A percentile compares a stretch with the other conserved stretches of the same genome.
Evolutionary conservation across 2,329 filamentous ascomycete genomes (phyloP).

Genomic region (Aspergillus oerlinghausenensis): DNA sequence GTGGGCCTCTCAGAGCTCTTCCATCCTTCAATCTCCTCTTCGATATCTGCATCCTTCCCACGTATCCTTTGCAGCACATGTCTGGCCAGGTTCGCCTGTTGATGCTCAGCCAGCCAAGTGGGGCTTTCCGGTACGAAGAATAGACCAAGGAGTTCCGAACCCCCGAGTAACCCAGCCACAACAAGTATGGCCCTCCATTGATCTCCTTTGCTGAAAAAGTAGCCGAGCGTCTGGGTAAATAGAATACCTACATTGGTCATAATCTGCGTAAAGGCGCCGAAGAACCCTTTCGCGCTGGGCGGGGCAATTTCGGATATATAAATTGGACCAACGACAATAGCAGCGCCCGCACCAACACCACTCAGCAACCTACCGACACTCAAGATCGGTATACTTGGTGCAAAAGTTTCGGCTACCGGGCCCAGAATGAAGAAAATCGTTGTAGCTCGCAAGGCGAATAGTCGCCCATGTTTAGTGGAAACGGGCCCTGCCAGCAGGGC

Average conservation of each 20-base stretch:
- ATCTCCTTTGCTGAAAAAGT: conserved; percentile 74
- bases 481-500: conserved; percentile 75
- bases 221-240: conserved; percentile 75
- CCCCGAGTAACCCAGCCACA: conserved; percentile 64
- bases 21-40: conserved; percentile 65
- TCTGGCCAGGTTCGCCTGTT: conserved; percentile 58
- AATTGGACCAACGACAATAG: conserved; percentile 87
- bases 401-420: conserved; percentile 68
- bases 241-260: conserved; percentile 92
- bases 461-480: conserved; percentile 71
- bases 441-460: conserved; percentile 71
- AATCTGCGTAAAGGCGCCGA: conserved; percentile 78
- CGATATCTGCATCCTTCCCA: conserved; percentile 63
- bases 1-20: conserved; percentile 33
- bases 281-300: conserved; percentile 68
- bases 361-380: conserved; percentile 71
- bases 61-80: conserved; percentile 70
- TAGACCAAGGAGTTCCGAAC: conserved; percentile 65
- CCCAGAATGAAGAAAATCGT: conserved; percentile 72
- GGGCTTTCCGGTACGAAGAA: conserved; percentile 80
- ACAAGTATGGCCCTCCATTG: conserved; percentile 82
- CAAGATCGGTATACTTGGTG: conserved; percentile 63
- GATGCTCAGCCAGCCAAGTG: conserved; percentile 71
- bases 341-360: conserved; percentile 79
- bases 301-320: conserved; percentile 93